phyloP scores from a whole-genome alignment of 2,329 filamentous ascomycete genomes.

The Fusarium newnesense region DNA sequence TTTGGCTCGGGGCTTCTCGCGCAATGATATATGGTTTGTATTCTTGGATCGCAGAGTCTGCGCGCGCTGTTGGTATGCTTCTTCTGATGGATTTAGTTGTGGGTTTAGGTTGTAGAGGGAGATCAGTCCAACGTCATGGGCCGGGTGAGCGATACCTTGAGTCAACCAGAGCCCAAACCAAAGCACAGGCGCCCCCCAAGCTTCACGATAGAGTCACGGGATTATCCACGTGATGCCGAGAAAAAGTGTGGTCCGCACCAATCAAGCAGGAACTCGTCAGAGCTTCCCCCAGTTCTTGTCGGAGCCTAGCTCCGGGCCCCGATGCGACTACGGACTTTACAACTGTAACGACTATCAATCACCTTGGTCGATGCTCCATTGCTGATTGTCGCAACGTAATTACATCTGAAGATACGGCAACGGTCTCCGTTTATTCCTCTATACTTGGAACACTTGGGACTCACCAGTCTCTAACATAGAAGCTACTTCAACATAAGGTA shows the following conservation, averaged over 20 bases:
- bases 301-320: constrained; percentile 34
- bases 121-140: constrained; percentile 37
- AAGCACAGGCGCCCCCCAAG: constrained; percentile 17
- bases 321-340: constrained; percentile 29
- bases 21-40: background rate
- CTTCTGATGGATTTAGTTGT: constrained; percentile 26
- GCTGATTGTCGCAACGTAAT: background rate
- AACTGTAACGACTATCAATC: constrained; percentile 22
- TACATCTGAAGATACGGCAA: background rate
- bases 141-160: constrained; percentile 33
- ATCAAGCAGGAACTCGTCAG: constrained; percentile 22
- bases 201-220: constrained; percentile 27
- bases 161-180: constrained; percentile 9
- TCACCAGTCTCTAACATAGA: background rate
- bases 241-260: background rate
- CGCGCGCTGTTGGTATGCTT: constrained; percentile 10
- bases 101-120: constrained; percentile 34
- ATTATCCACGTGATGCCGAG: constrained; percentile 2
- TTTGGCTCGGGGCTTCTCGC: background rate
- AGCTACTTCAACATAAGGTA: background rate
- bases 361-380: constrained; percentile 6
- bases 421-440: background rate
- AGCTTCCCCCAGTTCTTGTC: constrained; percentile 31
- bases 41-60: background rate
- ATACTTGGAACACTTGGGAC: background rate